These are phyloP conservation scores for Extremus antarcticus DNA, from an alignment of 495 filamentous ascomycete species.

Conservation along the genomic window DNA sequence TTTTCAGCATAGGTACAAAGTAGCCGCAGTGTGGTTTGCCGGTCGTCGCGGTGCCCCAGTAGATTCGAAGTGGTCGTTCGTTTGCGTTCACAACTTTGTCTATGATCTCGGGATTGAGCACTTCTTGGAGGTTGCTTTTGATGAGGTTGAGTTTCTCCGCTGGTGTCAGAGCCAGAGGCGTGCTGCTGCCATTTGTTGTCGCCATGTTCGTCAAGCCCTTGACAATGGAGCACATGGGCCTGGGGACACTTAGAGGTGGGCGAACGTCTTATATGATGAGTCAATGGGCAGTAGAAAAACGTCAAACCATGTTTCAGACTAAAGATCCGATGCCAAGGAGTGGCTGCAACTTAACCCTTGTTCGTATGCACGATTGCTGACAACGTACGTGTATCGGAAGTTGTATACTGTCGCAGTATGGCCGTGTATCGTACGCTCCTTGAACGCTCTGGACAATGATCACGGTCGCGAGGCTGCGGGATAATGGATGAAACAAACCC, in stretches of 20 bases:
- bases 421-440: neutral
- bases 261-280: too few species aligned
- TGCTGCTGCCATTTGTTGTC: neutral
- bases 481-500: slow-evolving; percentile 15
- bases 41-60: slow-evolving; percentile 85
- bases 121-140: slow-evolving; percentile 66
- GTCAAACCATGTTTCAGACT: neutral
- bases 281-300: neutral
- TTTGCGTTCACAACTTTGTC: slow-evolving; percentile 59
- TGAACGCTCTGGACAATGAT: neutral
- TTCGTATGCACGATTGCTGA: neutral
- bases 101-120: slow-evolving; percentile 78
- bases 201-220: slow-evolving; percentile 1
- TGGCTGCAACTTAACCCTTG: neutral
- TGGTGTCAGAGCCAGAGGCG: slow-evolving; percentile 12
- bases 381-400: neutral
- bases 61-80: slow-evolving; percentile 60
- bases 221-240: neutral
- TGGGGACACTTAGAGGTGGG: neutral
- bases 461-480: neutral
- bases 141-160: slow-evolving; percentile 58
- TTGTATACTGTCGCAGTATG: neutral
- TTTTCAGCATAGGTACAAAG: slow-evolving; percentile 75
- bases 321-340: neutral
- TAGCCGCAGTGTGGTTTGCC: slow-evolving; percentile 76